Evolutionary conservation across 2,329 filamentous ascomycete genomes (phyloP).

Genomic region (Cercospora berteroae): DNA sequence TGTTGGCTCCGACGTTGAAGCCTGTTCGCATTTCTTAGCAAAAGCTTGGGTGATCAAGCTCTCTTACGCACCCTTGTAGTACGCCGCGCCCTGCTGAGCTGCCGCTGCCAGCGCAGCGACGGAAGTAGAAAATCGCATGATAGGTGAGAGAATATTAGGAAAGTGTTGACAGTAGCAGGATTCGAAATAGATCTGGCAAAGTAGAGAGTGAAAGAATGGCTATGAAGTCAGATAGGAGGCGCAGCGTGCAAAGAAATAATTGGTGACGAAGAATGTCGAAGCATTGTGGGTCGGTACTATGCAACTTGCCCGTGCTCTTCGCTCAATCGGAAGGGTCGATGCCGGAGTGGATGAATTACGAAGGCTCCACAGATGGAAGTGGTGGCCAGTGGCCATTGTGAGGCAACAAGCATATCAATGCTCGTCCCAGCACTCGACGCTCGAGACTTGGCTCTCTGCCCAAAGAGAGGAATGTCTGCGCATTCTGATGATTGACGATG

Average conservation of each 20-base stretch:
- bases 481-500: background rate
- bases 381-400: background rate
- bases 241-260: background rate
- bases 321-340: constrained; percentile 12
- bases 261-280: constrained; percentile 4
- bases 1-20: constrained; percentile 45
- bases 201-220: background rate
- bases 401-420: background rate
- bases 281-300: constrained; percentile 15
- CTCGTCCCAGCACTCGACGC: background rate
- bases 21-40: constrained; percentile 26
- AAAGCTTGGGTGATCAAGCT: background rate
- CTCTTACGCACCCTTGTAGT: constrained; percentile 36
- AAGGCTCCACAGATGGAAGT: background rate
- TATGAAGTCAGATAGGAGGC: background rate
- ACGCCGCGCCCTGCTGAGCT: constrained; percentile 37
- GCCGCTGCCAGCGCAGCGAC: constrained; percentile 37
- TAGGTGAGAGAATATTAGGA: background rate
- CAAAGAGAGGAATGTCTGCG: background rate
- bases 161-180: background rate
- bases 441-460: background rate
- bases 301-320: constrained; percentile 7
- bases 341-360: constrained; percentile 11
- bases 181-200: background rate
- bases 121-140: constrained; percentile 33